A percentile compares a stretch with the other conserved stretches of the same genome.
Evolutionary conservation across 2,329 filamentous ascomycete species (phyloP).

Genomic region (Cephalotrichum gorgonifer): DNA sequence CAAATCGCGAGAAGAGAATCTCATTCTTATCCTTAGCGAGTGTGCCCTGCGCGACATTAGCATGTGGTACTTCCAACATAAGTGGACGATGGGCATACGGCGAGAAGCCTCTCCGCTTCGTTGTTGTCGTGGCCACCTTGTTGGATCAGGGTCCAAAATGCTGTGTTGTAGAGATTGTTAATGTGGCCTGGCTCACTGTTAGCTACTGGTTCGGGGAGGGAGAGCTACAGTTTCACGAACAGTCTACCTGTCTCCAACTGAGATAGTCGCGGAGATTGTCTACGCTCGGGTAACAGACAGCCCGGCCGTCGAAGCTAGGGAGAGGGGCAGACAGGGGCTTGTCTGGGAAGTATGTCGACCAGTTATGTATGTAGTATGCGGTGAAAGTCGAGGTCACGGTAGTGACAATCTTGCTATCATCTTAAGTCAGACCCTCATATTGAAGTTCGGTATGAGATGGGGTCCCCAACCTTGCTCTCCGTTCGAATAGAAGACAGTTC

Average conservation of each 20-base stretch:
- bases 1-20: slow-evolving; percentile 79
- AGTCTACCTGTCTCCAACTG: slow-evolving; percentile 95
- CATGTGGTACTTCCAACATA: no score
- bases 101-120: slow-evolving; percentile 71
- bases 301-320: slow-evolving; percentile 86
- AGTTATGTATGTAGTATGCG: slow-evolving; percentile 75
- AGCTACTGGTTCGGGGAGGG: slow-evolving; percentile 3
- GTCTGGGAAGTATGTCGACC: slow-evolving; percentile 67
- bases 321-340: slow-evolving; percentile 60
- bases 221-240: slow-evolving; percentile 36
- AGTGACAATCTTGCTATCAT: slow-evolving; percentile 69
- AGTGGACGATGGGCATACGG: slow-evolving; percentile 34
- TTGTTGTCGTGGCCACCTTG: slow-evolving; percentile 63
- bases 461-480: slow-evolving; percentile 57
- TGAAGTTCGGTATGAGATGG: no score
- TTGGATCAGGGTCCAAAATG: slow-evolving; percentile 84
- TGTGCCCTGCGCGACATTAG: slow-evolving; percentile 50
- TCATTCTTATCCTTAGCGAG: slow-evolving; percentile 87
- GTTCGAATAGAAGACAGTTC: slow-evolving; percentile 71
- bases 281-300: slow-evolving; percentile 77
- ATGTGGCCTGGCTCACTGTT: slow-evolving; percentile 60
- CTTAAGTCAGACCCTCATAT: background rate
- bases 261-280: slow-evolving; percentile 86
- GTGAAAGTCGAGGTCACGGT: slow-evolving; percentile 92
- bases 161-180: slow-evolving; percentile 97